Percentiles rank a stretch among this genome's conserved stretches.
Conservation (phyloP, 1,284 basidiomycete species). For the Meripilus lineatus region DNA sequence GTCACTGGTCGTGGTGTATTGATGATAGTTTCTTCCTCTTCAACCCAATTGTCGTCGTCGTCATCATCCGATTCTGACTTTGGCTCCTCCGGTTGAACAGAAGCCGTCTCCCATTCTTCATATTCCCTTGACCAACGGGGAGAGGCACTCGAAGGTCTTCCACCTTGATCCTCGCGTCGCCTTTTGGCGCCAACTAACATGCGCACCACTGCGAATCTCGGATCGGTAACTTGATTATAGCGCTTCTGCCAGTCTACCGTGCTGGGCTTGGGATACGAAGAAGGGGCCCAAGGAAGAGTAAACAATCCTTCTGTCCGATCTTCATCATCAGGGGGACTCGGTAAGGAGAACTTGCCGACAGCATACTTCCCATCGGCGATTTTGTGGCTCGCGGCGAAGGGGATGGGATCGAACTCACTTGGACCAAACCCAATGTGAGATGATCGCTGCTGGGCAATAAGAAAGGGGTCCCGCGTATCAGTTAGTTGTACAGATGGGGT, state of each 20-base stretch:
- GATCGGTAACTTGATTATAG: constrained; percentile 61
- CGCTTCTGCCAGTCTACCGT: constrained; percentile 38
- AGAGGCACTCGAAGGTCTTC: constrained; percentile 24
- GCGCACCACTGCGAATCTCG: constrained; percentile 56
- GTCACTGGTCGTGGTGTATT: constrained; percentile 53
- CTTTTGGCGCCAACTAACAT: constrained; percentile 64
- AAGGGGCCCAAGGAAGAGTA: constrained; percentile 5
- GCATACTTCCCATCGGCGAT: constrained; percentile 67
- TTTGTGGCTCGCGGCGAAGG: constrained; percentile 58
- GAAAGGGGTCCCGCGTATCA: constrained; percentile 13
- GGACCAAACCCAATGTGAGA: constrained; percentile 12
- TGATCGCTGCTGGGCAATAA: constrained; percentile 10
- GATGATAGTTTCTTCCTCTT: constrained; percentile 27
- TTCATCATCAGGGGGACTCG: constrained; percentile 52
- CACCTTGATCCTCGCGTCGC: constrained; percentile 32
- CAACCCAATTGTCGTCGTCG: constrained; percentile 36
- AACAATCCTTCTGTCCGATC: constrained; percentile 16
- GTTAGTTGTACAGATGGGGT: constrained; percentile 50
- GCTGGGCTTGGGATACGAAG: not conserved
- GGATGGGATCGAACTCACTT: constrained; percentile 61
- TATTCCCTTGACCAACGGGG: constrained; percentile 37
- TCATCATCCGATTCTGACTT: constrained; percentile 36
- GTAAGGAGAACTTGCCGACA: constrained; percentile 68
- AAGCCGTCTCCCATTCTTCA: constrained; percentile 40
- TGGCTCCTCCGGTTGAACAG: constrained; percentile 20